Conservation (phyloP, 169 alveolate genomes). For the Plasmodium sp. region DNA sequence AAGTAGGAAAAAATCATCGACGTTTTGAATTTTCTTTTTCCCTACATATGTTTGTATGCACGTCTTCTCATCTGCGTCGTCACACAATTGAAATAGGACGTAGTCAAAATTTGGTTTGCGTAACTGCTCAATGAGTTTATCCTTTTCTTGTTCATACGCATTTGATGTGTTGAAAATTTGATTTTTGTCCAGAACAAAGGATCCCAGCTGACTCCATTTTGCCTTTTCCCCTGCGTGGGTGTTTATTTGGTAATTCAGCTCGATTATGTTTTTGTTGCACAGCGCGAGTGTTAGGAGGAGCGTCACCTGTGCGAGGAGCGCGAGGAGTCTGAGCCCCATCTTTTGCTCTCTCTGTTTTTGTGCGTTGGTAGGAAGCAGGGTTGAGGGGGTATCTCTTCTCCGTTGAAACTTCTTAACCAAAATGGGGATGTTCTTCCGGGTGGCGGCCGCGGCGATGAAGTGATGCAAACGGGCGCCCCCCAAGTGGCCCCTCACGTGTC, state of each 20-base stretch:
- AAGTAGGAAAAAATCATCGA: constrained; percentile 11
- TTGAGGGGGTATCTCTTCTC: background rate
- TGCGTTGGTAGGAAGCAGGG: background rate
- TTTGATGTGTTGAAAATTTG: constrained; percentile 40
- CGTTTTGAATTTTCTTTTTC: constrained; percentile 12
- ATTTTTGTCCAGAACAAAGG: constrained; percentile 15
- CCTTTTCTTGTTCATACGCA: constrained; percentile 28
- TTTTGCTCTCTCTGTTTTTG: background rate
- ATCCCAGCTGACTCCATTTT: constrained; percentile 34
- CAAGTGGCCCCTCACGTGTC: background rate
- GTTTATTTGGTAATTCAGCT: constrained; percentile 38
- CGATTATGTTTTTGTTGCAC: constrained; percentile 10
- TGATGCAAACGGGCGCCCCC: background rate
- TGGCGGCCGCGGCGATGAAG: background rate
- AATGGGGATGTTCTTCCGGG: background rate
- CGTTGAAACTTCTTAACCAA: background rate
- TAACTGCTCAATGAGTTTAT: constrained; percentile 21
- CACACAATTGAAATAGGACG: constrained; percentile 48
- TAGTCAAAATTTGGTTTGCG: constrained; percentile 5
- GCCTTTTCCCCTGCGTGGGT: background rate
- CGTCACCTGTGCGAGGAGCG: background rate
- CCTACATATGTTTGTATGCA: constrained; percentile 55
- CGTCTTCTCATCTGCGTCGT: background rate
- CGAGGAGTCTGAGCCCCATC: background rate
- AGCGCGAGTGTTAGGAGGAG: background rate